Percentiles rank a stretch among this genome's conserved stretches.
Conservation (phyloP, 352 stramenopile species). For the Globisporangium rhizosaccharum region DNA sequence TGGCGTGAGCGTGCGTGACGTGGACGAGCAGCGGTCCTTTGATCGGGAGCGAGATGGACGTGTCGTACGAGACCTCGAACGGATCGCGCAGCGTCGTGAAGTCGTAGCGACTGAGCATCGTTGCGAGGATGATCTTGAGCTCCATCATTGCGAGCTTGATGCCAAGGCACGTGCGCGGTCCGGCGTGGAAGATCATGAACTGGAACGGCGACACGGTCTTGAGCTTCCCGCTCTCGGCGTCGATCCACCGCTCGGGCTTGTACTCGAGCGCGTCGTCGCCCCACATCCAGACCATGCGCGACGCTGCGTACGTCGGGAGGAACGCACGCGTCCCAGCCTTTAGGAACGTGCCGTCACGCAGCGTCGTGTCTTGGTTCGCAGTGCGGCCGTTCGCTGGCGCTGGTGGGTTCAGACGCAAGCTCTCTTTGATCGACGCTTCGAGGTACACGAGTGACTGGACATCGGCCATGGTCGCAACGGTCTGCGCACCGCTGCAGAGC, state of each 20-base stretch:
- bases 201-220: constrained; percentile 45
- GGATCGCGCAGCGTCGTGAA: constrained; percentile 19
- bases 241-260: constrained; percentile 66
- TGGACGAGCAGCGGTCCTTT: constrained; percentile 25
- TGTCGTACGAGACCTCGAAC: constrained; percentile 30
- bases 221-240: constrained; percentile 27
- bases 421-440: constrained; percentile 59
- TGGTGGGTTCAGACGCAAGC: constrained; percentile 55
- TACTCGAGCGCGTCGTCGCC: constrained; percentile 55
- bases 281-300: constrained; percentile 50
- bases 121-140: constrained; percentile 45
- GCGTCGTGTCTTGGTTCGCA: constrained; percentile 36
- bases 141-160: constrained; percentile 54
- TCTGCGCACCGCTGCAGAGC: constrained; percentile 19
- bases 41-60: constrained; percentile 35
- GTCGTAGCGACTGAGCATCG: constrained; percentile 36
- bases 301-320: constrained; percentile 53
- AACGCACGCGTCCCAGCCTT: constrained; percentile 39
- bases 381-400: constrained; percentile 47
- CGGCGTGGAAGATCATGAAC: constrained; percentile 66
- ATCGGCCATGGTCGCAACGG: constrained; percentile 30
- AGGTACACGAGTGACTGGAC: constrained; percentile 55
- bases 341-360: constrained; percentile 63
- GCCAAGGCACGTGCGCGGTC: constrained; percentile 57
- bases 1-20: constrained; percentile 14